Percentiles rank a stretch among this genome's conserved stretches.
Evolutionary conservation across 768 basidiomycete species (phyloP).

Genomic region (Kwoniella sp.): DNA sequence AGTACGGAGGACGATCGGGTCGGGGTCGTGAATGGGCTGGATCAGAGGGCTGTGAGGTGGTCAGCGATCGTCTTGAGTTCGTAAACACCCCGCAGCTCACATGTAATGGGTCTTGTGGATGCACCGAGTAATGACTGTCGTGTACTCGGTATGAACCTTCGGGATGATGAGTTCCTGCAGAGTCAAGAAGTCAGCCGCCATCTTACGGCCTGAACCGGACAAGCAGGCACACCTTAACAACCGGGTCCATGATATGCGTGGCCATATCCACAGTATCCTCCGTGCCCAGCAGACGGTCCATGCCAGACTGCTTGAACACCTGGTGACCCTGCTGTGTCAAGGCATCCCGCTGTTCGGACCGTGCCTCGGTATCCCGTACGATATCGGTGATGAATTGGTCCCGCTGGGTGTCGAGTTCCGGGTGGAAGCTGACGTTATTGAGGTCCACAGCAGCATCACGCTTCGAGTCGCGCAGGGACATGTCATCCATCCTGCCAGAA

Average conservation of each 20-base stretch:
- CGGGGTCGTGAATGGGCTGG: slow-evolving; percentile 45
- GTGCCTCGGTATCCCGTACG: slow-evolving; percentile 2
- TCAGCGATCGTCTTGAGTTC: background rate
- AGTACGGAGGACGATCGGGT: slow-evolving; percentile 39
- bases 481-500: background rate
- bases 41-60: slow-evolving; percentile 36
- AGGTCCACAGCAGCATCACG: too few species aligned
- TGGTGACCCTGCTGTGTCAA: slow-evolving; percentile 7
- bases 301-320: slow-evolving; percentile 32
- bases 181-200: background rate
- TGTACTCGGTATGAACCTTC: slow-evolving; percentile 37
- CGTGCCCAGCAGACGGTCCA: slow-evolving; percentile 22
- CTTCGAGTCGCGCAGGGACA: too few species aligned
- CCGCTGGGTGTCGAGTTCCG: slow-evolving; percentile 22
- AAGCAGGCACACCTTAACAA: slow-evolving; percentile 40
- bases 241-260: slow-evolving; percentile 40
- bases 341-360: slow-evolving; percentile 8
- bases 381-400: slow-evolving; percentile 23
- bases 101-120: slow-evolving; percentile 47
- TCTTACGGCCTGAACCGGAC: background rate
- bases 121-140: slow-evolving; percentile 35
- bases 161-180: slow-evolving; percentile 40
- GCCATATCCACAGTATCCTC: slow-evolving; percentile 37
- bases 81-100: slow-evolving; percentile 21
- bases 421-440: too few species aligned